Evolutionary conservation across 495 filamentous ascomycete species (phyloP).

Genomic region (Neurospora cerealis): DNA sequence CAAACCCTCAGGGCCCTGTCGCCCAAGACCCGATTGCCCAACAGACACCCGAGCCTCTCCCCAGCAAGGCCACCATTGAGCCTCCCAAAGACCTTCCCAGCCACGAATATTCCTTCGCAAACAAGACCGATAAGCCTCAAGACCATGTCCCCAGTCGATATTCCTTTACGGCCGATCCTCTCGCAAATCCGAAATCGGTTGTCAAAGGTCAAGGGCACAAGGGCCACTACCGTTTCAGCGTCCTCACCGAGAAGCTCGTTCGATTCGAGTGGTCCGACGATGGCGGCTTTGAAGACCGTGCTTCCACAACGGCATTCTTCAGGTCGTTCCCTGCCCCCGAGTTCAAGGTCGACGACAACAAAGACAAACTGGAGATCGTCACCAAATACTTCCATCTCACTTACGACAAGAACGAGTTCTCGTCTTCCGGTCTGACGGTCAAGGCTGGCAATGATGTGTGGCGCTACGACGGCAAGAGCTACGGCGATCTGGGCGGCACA

Average conservation of each 20-base stretch:
- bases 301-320: constrained; percentile 46
- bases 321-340: constrained; percentile 37
- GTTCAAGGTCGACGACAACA: constrained; percentile 31
- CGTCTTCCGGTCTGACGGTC: constrained; percentile 31
- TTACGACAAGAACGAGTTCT: constrained; percentile 44
- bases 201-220: constrained; percentile 26
- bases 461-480: constrained; percentile 35
- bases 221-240: constrained; percentile 42
- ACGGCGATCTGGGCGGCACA: constrained; percentile 40
- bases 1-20: not conserved
- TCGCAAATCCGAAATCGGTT: constrained; percentile 35
- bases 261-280: constrained; percentile 51
- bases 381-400: constrained; percentile 40
- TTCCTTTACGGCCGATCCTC: constrained; percentile 34
- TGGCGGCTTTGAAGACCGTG: constrained; percentile 45
- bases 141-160: constrained; percentile 21
- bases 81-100: not conserved
- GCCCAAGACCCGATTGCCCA: not conserved
- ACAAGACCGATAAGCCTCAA: not conserved
- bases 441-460: constrained; percentile 28
- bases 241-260: constrained; percentile 41
- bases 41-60: not conserved
- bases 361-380: constrained; percentile 35
- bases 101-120: not conserved
- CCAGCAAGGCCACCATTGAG: not conserved